Conservation (phyloP, 192 early-diverging fungal genomes). For the Linnemannia exigua region DNA sequence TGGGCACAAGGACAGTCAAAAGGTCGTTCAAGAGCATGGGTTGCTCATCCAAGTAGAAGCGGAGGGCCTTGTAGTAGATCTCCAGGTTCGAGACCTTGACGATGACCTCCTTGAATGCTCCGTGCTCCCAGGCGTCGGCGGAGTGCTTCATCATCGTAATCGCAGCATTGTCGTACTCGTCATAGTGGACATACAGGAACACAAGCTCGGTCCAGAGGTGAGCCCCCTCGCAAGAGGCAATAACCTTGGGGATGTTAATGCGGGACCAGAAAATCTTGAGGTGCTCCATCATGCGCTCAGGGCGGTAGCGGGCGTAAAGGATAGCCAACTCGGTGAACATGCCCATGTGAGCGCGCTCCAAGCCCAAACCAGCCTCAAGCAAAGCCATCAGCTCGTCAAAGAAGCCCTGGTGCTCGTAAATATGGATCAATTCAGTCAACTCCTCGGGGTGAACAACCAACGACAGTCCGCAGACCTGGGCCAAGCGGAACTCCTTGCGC, state of each 20-base stretch:
- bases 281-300: slow-evolving; percentile 97
- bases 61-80: slow-evolving; percentile 98
- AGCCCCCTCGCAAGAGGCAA: slow-evolving; percentile 90
- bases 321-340: slow-evolving; percentile 99
- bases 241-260: slow-evolving; percentile 99
- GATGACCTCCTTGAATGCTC: slow-evolving; percentile 95
- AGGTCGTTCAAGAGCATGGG: slow-evolving; percentile 96
- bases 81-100: slow-evolving; percentile 98
- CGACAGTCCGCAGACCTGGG: slow-evolving; percentile 98
- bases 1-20: slow-evolving; percentile 86
- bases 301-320: slow-evolving; percentile 96
- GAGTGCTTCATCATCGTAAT: slow-evolving; percentile 97
- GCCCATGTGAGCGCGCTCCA: slow-evolving; percentile 99
- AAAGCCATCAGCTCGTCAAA: slow-evolving; percentile 93
- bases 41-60: slow-evolving; percentile 97
- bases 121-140: slow-evolving; percentile 97
- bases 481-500: slow-evolving; percentile 95
- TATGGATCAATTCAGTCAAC: slow-evolving; percentile 86
- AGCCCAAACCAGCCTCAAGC: slow-evolving; percentile 93
- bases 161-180: slow-evolving; percentile 98
- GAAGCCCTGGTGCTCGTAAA: slow-evolving; percentile 92
- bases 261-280: slow-evolving; percentile 97
- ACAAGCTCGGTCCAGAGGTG: slow-evolving; percentile 98
- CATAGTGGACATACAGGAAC: slow-evolving; percentile 99
- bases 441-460: slow-evolving; percentile 98